A percentile compares a stretch with the other conserved stretches of the same genome.
Evolutionary conservation across 2,329 filamentous ascomycete genomes (phyloP).

Genomic region (Ilyonectria mors-panacis): DNA sequence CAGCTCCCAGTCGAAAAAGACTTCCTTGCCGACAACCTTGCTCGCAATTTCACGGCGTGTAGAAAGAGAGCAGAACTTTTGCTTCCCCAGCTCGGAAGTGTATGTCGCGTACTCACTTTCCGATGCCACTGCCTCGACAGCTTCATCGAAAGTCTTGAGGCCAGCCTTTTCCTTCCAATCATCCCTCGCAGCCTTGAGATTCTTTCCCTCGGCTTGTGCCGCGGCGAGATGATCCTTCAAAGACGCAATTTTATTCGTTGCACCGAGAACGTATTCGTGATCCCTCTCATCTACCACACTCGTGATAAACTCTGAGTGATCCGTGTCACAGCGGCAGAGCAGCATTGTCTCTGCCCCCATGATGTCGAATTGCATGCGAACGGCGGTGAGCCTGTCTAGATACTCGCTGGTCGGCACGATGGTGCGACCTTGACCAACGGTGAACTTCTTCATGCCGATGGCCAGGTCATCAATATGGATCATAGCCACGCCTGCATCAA

Average conservation of each 20-base stretch:
- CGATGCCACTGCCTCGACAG: slow-evolving; percentile 47
- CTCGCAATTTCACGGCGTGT: slow-evolving; percentile 38
- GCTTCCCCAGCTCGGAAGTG: slow-evolving; percentile 5
- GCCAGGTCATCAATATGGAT: slow-evolving; percentile 61
- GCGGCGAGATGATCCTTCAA: slow-evolving; percentile 6
- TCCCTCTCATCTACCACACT: slow-evolving; percentile 54
- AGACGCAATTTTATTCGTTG: slow-evolving; percentile 48
- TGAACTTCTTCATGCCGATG: slow-evolving; percentile 61
- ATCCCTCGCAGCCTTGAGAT: slow-evolving; percentile 45
- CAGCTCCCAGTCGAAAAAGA: slow-evolving; percentile 56
- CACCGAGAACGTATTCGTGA: slow-evolving; percentile 57
- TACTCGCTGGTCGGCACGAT: slow-evolving; percentile 59
- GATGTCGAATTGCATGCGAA: slow-evolving; percentile 57
- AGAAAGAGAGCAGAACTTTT: slow-evolving; percentile 30
- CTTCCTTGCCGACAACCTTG: slow-evolving; percentile 42
- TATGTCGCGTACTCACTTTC: slow-evolving; percentile 49
- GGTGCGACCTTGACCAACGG: slow-evolving; percentile 56
- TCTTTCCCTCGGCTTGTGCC: slow-evolving; percentile 43
- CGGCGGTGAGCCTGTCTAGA: slow-evolving; percentile 52
- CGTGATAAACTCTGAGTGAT: slow-evolving; percentile 57
- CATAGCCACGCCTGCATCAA: slow-evolving; percentile 60
- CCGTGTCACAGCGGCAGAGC: slow-evolving; percentile 56
- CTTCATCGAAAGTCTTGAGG: slow-evolving; percentile 54
- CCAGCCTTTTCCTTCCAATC: slow-evolving; percentile 52
- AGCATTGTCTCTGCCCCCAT: slow-evolving; percentile 58